Evolutionary conservation across 305 asterid species (phyloP).

Genomic region (Lippia alba): DNA sequence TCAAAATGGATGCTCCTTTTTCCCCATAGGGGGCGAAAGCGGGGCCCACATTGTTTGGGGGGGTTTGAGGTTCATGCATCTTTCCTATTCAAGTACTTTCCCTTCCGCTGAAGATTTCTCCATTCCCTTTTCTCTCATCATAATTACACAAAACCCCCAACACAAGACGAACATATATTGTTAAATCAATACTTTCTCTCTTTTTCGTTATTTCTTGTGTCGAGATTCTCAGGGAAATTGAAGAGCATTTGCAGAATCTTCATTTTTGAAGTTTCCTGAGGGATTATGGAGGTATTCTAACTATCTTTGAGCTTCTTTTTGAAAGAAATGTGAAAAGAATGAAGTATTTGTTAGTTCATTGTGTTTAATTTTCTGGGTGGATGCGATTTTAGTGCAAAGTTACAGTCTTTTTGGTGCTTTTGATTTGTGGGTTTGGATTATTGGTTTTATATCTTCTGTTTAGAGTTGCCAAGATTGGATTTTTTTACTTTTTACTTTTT

Average conservation of each 20-base stretch:
- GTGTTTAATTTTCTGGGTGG: conserved; percentile 1
- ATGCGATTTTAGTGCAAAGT: conserved; percentile 28
- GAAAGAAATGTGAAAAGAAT: background rate
- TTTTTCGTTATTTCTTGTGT: background rate
- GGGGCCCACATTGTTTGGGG: conserved; percentile 30
- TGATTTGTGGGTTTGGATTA: conserved; percentile 15
- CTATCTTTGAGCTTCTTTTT: conserved; percentile 5
- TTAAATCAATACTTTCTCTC: background rate
- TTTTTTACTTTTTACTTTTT: conserved; percentile 3
- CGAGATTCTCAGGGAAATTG: conserved; percentile 13
- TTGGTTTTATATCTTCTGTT: conserved; percentile 11
- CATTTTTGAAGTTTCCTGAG: conserved; percentile 15
- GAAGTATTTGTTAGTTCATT: background rate
- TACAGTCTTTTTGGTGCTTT: conserved; percentile 10
- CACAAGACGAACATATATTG: background rate
- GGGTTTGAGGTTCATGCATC: conserved; percentile 47
- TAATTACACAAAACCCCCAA: background rate
- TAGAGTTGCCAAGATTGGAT: conserved; percentile 36
- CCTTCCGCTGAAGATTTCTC: conserved; percentile 5
- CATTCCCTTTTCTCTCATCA: background rate
- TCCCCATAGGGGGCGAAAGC: background rate
- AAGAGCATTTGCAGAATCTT: background rate
- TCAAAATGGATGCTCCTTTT: too few relatives aligned
- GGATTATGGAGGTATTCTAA: conserved; percentile 32
- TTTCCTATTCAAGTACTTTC: conserved; percentile 24